Percentiles rank a stretch among this genome's conserved stretches.
phyloP scores from a whole-genome alignment of 2,329 filamentous ascomycete genomes.

The Trichoderma arundinaceum region DNA sequence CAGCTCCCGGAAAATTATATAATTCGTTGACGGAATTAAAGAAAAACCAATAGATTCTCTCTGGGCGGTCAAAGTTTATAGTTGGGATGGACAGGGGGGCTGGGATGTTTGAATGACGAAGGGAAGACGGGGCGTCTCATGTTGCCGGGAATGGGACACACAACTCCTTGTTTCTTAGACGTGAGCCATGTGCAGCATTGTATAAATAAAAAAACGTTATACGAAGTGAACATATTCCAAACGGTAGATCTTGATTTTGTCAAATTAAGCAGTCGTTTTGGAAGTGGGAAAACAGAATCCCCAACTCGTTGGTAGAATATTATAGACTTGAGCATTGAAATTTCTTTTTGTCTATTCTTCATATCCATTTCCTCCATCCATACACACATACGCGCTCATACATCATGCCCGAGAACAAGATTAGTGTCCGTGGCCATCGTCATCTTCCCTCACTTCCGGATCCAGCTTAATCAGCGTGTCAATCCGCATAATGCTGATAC shows the following conservation, averaged over 20 bases:
- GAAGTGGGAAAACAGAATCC: background rate
- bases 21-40: slow-evolving; percentile 24
- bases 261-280: background rate
- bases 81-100: slow-evolving; percentile 8
- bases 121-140: slow-evolving; percentile 16
- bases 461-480: slow-evolving; percentile 98
- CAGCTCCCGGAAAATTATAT: slow-evolving; percentile 31
- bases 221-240: slow-evolving; percentile 29
- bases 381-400: too few relatives aligned
- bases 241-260: background rate
- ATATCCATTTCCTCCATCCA: background rate
- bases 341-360: slow-evolving; percentile 36
- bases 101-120: slow-evolving; percentile 7
- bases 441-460: slow-evolving; percentile 78
- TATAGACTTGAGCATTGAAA: slow-evolving; percentile 17
- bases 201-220: slow-evolving; percentile 47
- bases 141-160: slow-evolving; percentile 21
- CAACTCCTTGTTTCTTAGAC: slow-evolving; percentile 43
- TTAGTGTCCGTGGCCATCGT: slow-evolving; percentile 84
- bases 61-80: slow-evolving; percentile 30
- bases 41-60: slow-evolving; percentile 30
- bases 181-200: slow-evolving; percentile 45
- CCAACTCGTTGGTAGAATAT: background rate
- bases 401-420: slow-evolving; percentile 3
- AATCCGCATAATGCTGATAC: slow-evolving; percentile 98